Evolutionary conservation across 805 yeast genomes (phyloP).

Genomic region (Cyberlindnera amylophila): DNA sequence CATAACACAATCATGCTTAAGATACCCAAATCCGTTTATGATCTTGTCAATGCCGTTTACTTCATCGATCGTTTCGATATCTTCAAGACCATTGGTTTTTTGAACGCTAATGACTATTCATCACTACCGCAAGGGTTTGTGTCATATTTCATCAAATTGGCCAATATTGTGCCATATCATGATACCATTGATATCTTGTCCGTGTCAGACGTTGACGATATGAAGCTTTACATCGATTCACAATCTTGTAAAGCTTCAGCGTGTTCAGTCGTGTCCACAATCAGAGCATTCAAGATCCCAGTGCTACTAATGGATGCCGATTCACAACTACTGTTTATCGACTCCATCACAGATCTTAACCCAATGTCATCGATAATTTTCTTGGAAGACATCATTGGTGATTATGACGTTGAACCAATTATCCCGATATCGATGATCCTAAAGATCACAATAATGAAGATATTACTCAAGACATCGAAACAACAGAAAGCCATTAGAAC

Average conservation of each 20-base stretch:
- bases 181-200: constrained; percentile 6
- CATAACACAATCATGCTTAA: constrained; percentile 3
- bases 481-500: constrained; percentile 14
- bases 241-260: constrained; percentile 19
- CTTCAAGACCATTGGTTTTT: constrained; percentile 11
- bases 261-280: constrained; percentile 19
- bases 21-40: constrained; percentile 11
- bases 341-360: constrained; percentile 19
- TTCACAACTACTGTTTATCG: constrained; percentile 21
- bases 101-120: constrained; percentile 13
- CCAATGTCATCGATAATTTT: constrained; percentile 1
- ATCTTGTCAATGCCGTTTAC: constrained; percentile 24
- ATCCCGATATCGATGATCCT: constrained; percentile 13
- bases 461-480: constrained; percentile 19
- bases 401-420: constrained; percentile 3
- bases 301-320: constrained; percentile 15
- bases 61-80: constrained; percentile 26
- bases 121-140: constrained; percentile 13
- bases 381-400: constrained; percentile 4
- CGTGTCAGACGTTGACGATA: constrained; percentile 8
- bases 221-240: constrained; percentile 12
- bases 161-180: constrained; percentile 25
- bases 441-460: constrained; percentile 16
- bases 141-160: constrained; percentile 19
- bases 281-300: constrained; percentile 17